These are phyloP conservation scores for Talaromyces adpressus DNA, from an alignment of 495 filamentous ascomycete genomes.

Conservation along the genomic window DNA sequence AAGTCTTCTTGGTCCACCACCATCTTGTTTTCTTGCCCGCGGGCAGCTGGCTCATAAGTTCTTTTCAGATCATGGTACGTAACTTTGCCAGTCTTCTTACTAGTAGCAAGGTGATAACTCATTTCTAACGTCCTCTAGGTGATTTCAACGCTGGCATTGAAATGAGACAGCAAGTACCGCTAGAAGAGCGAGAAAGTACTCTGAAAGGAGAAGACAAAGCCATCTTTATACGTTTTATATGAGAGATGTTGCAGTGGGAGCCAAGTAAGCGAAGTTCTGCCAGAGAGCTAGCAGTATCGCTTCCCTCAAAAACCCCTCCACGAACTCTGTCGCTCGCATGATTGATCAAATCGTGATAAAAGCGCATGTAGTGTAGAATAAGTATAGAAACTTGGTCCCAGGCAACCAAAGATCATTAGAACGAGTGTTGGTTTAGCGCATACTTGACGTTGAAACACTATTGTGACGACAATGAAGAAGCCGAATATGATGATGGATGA, in stretches of 20 bases:
- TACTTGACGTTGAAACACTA: too few species aligned
- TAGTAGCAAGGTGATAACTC: too few species aligned
- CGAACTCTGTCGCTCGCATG: too few species aligned
- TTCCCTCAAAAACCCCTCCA: too few species aligned
- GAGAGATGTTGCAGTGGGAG: constrained; percentile 42
- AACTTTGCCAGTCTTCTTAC: too few species aligned
- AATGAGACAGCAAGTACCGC: constrained; percentile 1
- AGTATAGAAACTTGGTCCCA: too few species aligned
- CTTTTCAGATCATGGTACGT: constrained; percentile 15
- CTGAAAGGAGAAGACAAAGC: constrained; percentile 26
- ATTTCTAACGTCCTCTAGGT: neutral
- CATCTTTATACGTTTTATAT: constrained; percentile 31
- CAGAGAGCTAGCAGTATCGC: constrained; percentile 26
- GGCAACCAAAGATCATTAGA: too few species aligned
- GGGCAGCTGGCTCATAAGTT: constrained; percentile 16
- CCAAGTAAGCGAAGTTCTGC: constrained; percentile 39
- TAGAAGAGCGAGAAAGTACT: constrained; percentile 14
- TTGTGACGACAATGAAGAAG: too few species aligned
- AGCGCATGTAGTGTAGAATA: too few species aligned
- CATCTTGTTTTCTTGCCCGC: constrained; percentile 16
- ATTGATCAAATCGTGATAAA: too few species aligned
- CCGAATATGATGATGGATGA: too few species aligned
- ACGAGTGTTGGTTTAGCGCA: too few species aligned
- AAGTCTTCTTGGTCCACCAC: constrained; percentile 20
- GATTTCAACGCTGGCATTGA: neutral